phyloP scores from a whole-genome alignment of 2,329 filamentous ascomycete genomes.

The Exophiala lecanii-corni region DNA sequence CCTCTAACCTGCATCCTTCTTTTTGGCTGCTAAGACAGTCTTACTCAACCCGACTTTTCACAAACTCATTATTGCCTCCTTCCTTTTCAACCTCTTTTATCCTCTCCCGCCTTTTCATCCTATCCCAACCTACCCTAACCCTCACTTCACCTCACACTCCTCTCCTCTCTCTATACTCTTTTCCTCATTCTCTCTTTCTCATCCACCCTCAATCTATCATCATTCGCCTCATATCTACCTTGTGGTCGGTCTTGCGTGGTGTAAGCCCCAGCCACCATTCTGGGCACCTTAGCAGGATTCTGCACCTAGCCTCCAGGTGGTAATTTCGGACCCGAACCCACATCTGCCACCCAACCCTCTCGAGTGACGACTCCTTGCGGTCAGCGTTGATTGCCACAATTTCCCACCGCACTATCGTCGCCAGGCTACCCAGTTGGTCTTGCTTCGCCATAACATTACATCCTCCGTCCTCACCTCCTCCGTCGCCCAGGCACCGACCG shows the following conservation, averaged over 20 bases:
- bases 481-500: constrained; percentile 20
- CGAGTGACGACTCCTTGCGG: constrained; percentile 24
- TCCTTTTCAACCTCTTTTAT: constrained; percentile 4
- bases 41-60: too few relatives aligned
- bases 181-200: constrained; percentile 5
- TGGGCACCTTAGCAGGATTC: constrained; percentile 16
- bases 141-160: constrained; percentile 9
- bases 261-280: constrained; percentile 22
- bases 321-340: constrained; percentile 27
- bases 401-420: constrained; percentile 24
- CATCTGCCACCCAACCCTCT: constrained; percentile 16
- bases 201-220: constrained; percentile 3
- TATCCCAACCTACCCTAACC: constrained; percentile 2
- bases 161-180: constrained; percentile 2
- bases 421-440: constrained; percentile 23
- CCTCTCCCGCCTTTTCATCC: constrained; percentile 7
- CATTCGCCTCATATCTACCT: constrained; percentile 5
- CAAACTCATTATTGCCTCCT: constrained; percentile 1
- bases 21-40: too few relatives aligned
- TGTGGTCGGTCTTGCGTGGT: constrained; percentile 12
- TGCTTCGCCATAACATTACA: constrained; percentile 19
- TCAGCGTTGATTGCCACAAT: constrained; percentile 28
- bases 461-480: constrained; percentile 9
- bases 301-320: constrained; percentile 16
- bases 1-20: too few relatives aligned